phyloP scores from a whole-genome alignment of 2,329 filamentous ascomycete species.

The Aureobasidium sp. region DNA sequence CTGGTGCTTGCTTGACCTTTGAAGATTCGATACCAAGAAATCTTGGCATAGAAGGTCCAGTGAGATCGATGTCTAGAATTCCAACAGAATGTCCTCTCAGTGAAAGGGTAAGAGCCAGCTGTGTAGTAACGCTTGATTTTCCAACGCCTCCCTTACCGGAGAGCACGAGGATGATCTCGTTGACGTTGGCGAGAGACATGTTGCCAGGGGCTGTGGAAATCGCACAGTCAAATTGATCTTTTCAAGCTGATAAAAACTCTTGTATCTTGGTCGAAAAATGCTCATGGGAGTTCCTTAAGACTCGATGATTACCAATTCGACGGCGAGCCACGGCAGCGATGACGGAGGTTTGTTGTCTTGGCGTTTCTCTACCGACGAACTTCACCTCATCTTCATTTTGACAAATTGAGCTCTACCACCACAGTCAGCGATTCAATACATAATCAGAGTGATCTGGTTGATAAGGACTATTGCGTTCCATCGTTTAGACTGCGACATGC shows the following conservation, averaged over 20 bases:
- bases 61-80: constrained; percentile 92
- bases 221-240: not conserved
- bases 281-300: not conserved
- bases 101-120: constrained; percentile 82
- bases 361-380: not conserved
- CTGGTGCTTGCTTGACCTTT: constrained; percentile 84
- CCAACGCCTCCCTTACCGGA: constrained; percentile 97
- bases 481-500: not conserved
- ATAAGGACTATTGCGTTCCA: not conserved
- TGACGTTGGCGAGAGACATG: constrained; percentile 63
- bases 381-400: not conserved
- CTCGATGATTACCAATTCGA: constrained; percentile 7
- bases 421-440: not conserved
- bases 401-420: not conserved
- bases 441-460: not conserved
- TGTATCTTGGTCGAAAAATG: not conserved
- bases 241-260: not conserved
- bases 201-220: constrained; percentile 14
- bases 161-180: constrained; percentile 73
- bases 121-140: constrained; percentile 95
- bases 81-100: constrained; percentile 82
- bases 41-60: constrained; percentile 89
- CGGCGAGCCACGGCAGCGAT: not conserved
- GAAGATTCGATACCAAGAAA: constrained; percentile 84
- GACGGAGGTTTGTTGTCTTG: not conserved